Base-by-base conservation (phyloP, 192 early-diverging fungal species). In the Umbelopsis ramanniana region DNA sequence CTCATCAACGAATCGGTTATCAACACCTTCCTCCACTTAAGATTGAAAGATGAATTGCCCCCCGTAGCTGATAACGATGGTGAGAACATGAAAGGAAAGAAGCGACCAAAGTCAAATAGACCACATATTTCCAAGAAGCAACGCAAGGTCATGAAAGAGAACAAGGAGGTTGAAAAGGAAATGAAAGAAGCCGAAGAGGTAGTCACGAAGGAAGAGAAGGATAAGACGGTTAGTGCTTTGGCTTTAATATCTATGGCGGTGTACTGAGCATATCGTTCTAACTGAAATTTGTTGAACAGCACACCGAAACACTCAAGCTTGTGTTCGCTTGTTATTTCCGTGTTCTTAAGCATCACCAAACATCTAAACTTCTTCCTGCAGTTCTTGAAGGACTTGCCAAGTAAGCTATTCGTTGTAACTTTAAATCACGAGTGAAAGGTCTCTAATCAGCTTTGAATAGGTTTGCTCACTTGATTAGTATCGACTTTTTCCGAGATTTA, bases 321-420 rank as follows among this genome's bases (percentile, higher is more conserved):
- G 90, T 99, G 14, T 99, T 99, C 80, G 76, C 95, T 37, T 95
- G 92, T 6, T 98, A 98, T 77, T 97, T 99, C 84, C 88, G 96
- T 47, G 94, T 99, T 40, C 85, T 99, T 47, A 97, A 98, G 84
- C 91, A 93, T 46, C 84, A 89, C 47, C 86, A 89, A 21, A 85
- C 83, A 57, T 94, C 93, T 46, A 86, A 87, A 17, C 77, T 94
- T 12, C 68, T 96, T 10, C 90, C 93, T 8, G 79, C 88, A 6
- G 93, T 92, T 23, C 81, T 96, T 3, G 94, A 95, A 79, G 93
- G 94, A 40, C 84, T 94, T 46, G 86, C 91, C 26, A 85, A 85
- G 88, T 89, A 82, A 57, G 79, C 48, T 11, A 43, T 38, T 33
- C 4, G 81, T 81, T 37, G 72, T 75, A 21, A 46, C 17, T n/a